Conservation (phyloP, 176 grass and related monocot genomes). For the Coix lacrymajobi region DNA sequence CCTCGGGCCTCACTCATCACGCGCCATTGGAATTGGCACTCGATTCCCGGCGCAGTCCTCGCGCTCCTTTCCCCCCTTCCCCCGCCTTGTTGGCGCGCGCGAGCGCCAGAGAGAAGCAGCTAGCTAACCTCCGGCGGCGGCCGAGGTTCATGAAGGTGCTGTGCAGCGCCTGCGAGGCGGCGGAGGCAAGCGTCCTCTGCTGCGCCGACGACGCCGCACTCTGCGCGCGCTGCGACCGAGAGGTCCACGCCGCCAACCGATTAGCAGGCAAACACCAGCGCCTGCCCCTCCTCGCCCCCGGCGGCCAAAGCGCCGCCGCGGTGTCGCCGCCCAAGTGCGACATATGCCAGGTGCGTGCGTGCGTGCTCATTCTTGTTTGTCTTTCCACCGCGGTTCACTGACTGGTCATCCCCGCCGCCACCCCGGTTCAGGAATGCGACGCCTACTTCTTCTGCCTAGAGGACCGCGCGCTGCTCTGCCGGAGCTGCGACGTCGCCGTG, state of each 20-base stretch:
- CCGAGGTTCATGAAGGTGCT: constrained; percentile 59
- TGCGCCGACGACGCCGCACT: constrained; percentile 86
- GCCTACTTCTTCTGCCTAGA: constrained; percentile 98
- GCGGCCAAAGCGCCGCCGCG: neutral
- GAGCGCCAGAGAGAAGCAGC: neutral
- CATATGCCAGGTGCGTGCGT: constrained; percentile 57
- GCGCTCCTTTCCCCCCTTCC: neutral
- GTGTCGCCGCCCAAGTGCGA: constrained; percentile 64
- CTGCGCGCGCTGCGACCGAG: constrained; percentile 61
- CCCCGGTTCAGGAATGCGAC: constrained; percentile 31
- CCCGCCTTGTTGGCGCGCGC: neutral
- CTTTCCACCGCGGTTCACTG: neutral
- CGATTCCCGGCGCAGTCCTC: neutral
- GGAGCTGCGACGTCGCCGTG: constrained; percentile 85
- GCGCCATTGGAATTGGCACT: neutral
- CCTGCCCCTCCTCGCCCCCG: constrained; percentile 45
- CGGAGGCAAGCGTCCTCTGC: constrained; percentile 82
- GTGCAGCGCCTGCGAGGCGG: constrained; percentile 81
- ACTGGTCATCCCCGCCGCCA: neutral
- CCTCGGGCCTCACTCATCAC: neutral
- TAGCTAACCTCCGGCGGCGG: neutral
- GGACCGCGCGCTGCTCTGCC: constrained; percentile 86
- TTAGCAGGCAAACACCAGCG: constrained; percentile 79
- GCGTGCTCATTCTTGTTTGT: neutral
- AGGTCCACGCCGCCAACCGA: constrained; percentile 73